These are phyloP conservation scores for Chenopodium quinoa DNA, from an alignment of 148 eudicot species.

Conservation along the genomic window DNA sequence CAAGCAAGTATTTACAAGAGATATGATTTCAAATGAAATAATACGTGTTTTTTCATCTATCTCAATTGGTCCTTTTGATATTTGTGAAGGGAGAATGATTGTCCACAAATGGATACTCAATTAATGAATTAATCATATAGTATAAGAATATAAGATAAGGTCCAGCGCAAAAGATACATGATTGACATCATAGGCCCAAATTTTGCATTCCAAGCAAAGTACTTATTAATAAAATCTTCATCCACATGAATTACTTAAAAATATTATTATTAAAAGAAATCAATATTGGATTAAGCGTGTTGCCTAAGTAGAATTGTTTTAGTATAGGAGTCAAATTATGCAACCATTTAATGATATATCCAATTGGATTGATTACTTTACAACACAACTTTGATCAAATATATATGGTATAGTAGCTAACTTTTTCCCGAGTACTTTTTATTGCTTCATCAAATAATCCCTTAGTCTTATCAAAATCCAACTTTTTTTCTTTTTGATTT, in stretches of 20 bases:
- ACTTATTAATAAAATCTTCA: not conserved
- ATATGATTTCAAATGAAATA: not conserved
- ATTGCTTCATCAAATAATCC: slow-evolving; percentile 1
- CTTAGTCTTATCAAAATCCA: not conserved
- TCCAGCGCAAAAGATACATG: slow-evolving; percentile 9
- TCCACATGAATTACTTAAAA: not conserved
- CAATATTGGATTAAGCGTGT: slow-evolving; percentile 15
- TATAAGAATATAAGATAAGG: slow-evolving; percentile 9
- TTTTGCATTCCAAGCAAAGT: slow-evolving; percentile 26
- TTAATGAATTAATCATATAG: not conserved
- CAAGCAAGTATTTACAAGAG: not conserved
- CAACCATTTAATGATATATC: not conserved
- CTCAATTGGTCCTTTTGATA: not conserved
- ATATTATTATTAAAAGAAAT: not conserved
- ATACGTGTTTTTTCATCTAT: not conserved
- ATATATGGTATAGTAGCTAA: not conserved
- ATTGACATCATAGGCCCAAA: slow-evolving; percentile 13
- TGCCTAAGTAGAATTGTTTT: slow-evolving; percentile 11
- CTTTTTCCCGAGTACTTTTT: not conserved
- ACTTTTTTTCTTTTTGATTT: not conserved
- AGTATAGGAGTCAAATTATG: slow-evolving; percentile 16
- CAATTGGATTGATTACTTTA: slow-evolving; percentile 19
- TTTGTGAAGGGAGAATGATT: not conserved
- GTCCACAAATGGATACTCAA: slow-evolving; percentile 8
- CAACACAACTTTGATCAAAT: not conserved